These are phyloP conservation scores for Golubevia sp. DNA, from an alignment of 1,284 basidiomycete species.

Conservation along the genomic window DNA sequence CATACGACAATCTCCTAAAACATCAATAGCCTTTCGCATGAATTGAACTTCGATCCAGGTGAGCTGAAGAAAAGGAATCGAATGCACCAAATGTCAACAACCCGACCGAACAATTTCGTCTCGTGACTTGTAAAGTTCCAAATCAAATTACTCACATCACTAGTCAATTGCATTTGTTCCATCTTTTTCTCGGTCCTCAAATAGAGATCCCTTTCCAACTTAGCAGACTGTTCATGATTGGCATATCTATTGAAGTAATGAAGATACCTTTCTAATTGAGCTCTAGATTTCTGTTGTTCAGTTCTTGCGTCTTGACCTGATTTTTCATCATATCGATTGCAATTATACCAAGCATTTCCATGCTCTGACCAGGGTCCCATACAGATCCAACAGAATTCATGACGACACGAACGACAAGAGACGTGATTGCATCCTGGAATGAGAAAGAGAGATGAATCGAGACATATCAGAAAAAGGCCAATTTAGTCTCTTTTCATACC, in stretches of 20 bases:
- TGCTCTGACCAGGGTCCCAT: slow-evolving; percentile 95
- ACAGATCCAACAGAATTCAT: slow-evolving; percentile 71
- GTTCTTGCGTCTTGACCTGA: slow-evolving; percentile 78
- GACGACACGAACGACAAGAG: slow-evolving; percentile 52
- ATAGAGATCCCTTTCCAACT: slow-evolving; percentile 89
- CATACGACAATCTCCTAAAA: slow-evolving; percentile 79
- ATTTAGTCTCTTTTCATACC: too few species aligned
- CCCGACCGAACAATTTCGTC: too few species aligned
- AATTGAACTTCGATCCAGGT: slow-evolving; percentile 99
- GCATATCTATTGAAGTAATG: slow-evolving; percentile 71
- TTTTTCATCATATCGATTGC: slow-evolving; percentile 96
- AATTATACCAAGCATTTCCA: slow-evolving; percentile 96
- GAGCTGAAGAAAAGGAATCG: too few species aligned
- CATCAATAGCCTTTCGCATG: slow-evolving; percentile 94
- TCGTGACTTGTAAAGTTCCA: too few species aligned
- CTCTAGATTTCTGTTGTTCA: slow-evolving; percentile 64
- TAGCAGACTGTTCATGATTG: slow-evolving; percentile 97
- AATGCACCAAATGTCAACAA: too few species aligned
- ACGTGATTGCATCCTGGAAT: slow-evolving; percentile 48
- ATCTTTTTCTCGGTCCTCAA: slow-evolving; percentile 98
- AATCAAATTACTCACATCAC: too few species aligned
- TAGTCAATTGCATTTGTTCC: slow-evolving; percentile 96
- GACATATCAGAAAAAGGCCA: too few species aligned
- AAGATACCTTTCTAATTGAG: not conserved
- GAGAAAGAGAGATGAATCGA: too few species aligned